These are phyloP conservation scores for Thalassia testudinum DNA, from an alignment of 116 monocot genomes.

Conservation along the genomic window DNA sequence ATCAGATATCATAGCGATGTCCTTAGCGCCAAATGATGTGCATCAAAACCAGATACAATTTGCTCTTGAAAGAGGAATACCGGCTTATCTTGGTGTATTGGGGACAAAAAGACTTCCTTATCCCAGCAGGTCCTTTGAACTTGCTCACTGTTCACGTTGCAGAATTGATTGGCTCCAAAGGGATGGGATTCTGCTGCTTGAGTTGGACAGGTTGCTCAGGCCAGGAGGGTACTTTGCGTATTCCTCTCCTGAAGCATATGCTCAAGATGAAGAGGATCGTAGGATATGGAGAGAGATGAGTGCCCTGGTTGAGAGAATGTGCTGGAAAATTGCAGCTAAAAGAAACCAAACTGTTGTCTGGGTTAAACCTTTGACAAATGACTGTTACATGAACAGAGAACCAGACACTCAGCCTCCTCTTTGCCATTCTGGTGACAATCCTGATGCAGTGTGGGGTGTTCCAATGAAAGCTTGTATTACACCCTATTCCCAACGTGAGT, in stretches of 20 bases:
- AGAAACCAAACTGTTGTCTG: constrained; percentile 87
- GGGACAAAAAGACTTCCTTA: constrained; percentile 88
- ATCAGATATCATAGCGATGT: constrained; percentile 79
- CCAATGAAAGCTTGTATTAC: constrained; percentile 81
- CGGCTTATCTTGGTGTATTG: constrained; percentile 77
- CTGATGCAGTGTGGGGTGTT: constrained; percentile 82
- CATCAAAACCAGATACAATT: constrained; percentile 96
- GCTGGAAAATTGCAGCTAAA: constrained; percentile 88
- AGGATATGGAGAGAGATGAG: constrained; percentile 91
- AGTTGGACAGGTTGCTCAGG: constrained; percentile 72
- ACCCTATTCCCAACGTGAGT: constrained; percentile 73
- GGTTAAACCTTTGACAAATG: constrained; percentile 86
- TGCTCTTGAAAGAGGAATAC: constrained; percentile 92
- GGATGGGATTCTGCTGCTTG: constrained; percentile 82
- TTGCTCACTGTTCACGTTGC: constrained; percentile 95
- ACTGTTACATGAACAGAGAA: constrained; percentile 57
- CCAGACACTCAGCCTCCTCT: constrained; percentile 62
- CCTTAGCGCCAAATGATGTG: constrained; percentile 90
- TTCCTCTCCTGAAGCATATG: constrained; percentile 97
- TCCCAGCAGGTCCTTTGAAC: constrained; percentile 81
- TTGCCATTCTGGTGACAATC: constrained; percentile 61
- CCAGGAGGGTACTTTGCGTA: constrained; percentile 94
- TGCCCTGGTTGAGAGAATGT: constrained; percentile 75
- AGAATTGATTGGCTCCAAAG: constrained; percentile 97
- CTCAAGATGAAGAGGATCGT: constrained; percentile 85